Conservation (phyloP, 306 rosid species). For the Vicia villosa region DNA sequence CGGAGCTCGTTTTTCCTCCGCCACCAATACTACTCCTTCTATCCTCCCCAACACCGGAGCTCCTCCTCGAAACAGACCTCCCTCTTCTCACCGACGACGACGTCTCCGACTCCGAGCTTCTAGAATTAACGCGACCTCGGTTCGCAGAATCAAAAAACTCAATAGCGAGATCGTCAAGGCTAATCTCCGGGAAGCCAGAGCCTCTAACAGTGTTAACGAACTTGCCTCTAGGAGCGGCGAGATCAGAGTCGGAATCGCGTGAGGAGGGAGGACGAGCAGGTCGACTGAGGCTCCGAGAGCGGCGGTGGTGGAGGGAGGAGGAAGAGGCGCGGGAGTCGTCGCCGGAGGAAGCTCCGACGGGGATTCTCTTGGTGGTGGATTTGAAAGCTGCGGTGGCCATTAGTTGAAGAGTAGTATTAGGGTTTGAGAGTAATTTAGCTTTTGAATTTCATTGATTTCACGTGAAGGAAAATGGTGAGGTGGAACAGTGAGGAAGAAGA, state of each 20-base stretch:
- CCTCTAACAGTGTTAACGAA: conserved; percentile 90
- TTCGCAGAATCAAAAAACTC: conserved; percentile 82
- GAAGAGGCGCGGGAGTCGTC: conserved; percentile 65
- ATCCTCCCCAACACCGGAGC: conserved; percentile 49
- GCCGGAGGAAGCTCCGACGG: conserved; percentile 54
- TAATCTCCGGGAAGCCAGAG: conserved; percentile 90
- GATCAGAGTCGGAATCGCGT: conserved; percentile 42
- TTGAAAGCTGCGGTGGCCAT: conserved; percentile 98
- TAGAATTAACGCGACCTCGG: conserved; percentile 54
- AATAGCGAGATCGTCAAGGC: conserved; percentile 86
- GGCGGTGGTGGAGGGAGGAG: conserved; percentile 63
- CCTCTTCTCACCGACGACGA: conserved; percentile 76
- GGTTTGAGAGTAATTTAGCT: neutral
- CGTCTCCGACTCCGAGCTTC: conserved; percentile 47
- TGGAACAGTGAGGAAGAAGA: neutral
- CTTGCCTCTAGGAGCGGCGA: conserved; percentile 51
- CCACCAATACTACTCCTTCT: conserved; percentile 44
- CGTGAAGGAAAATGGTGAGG: neutral
- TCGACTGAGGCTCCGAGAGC: conserved; percentile 89
- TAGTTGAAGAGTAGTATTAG: neutral
- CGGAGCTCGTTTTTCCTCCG: conserved; percentile 54
- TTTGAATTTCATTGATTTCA: too few species aligned
- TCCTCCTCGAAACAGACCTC: conserved; percentile 88
- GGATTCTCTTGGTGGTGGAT: conserved; percentile 78
- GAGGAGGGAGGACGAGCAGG: conserved; percentile 52